Base-by-base conservation (phyloP, 2,329 filamentous ascomycete genomes). In the Berkeleyomyces rouxiae region DNA sequence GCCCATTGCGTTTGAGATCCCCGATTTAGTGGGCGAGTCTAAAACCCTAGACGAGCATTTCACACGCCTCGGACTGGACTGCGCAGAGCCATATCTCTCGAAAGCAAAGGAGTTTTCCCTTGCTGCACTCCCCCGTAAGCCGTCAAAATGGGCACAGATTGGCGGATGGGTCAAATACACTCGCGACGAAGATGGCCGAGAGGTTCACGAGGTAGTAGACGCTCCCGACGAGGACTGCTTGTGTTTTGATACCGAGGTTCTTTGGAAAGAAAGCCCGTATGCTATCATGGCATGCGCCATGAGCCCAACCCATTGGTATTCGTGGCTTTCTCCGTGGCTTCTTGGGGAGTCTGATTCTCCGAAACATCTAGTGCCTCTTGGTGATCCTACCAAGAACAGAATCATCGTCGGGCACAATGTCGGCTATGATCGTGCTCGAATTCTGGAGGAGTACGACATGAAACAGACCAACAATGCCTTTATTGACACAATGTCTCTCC, bases 161-260 rank as follows among this genome's bases (percentile, higher is more conserved):
- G 95, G 89, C 70, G 95, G 93, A 1, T 99, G 93, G 93, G 97
- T 91, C 0, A 96, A 90, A 73, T 99, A 99, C 74, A 79, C 86
- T 67, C 71, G 77, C 1, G 86, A 95, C 71, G 90, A 89, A 31
- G 78, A 76, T 10, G 80, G 79, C 13, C 42, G 53, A 16, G 53
- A 59, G 37, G 36, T 58, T n/a, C 46, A 47, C 9, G 87, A 93
- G 70, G 72, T 78, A 2, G 82, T 96, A 3, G 83, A 86, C 65
- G 82, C 84, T 7, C 93, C 95, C 0, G 79, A 92, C 65, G 91
- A 93, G 70, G 75, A 81, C 3, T 85, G 92, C 79, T 77, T 97
- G 62, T 91, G 87, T 44, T 99, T 99, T 68, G 93, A 99, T 73
- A 95, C 91, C 0, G 93, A 99, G 73, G 91, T 96, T 57, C 85